phyloP scores from a whole-genome alignment of 2,329 filamentous ascomycete genomes.

The Coniella lustricola region DNA sequence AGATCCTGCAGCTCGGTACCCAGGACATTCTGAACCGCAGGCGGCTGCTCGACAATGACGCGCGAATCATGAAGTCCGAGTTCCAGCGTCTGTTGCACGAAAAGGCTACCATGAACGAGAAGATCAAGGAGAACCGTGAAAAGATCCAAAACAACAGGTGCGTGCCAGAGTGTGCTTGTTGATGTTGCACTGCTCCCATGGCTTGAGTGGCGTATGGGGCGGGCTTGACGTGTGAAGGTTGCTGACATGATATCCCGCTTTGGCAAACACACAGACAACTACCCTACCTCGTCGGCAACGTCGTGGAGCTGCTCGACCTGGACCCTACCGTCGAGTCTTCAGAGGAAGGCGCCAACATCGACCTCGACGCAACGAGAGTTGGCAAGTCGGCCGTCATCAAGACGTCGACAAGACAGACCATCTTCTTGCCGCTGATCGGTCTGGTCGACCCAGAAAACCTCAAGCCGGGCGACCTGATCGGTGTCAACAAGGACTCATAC shows the following conservation, averaged over 20 bases:
- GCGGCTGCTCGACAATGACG: conserved; percentile 92
- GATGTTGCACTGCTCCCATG: too few species aligned
- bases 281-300: conserved; percentile 96
- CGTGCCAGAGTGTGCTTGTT: conserved; percentile 23
- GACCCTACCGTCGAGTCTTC: conserved; percentile 93
- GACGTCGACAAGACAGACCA: conserved; percentile 95
- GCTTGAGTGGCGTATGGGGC: too few species aligned
- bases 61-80: conserved; percentile 98
- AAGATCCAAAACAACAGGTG: conserved; percentile 99
- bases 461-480: conserved; percentile 93
- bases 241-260: conserved; percentile 14
- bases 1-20: conserved; percentile 88
- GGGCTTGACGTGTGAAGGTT: too few species aligned
- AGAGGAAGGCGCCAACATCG: conserved; percentile 97
- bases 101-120: conserved; percentile 92
- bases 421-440: conserved; percentile 94
- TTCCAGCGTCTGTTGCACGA: conserved; percentile 90
- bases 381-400: conserved; percentile 99
- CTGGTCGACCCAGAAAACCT: conserved; percentile 92
- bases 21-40: conserved; percentile 88
- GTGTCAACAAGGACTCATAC: conserved; percentile 98
- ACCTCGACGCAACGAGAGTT: conserved; percentile 90
- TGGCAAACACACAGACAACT: conserved; percentile 77
- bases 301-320: conserved; percentile 92
- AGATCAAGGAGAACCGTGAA: conserved; percentile 98